Percentiles rank a stretch among this genome's conserved stretches.
Evolutionary conservation across 306 rosid genomes (phyloP).

Genomic region (Calophaca sinica): DNA sequence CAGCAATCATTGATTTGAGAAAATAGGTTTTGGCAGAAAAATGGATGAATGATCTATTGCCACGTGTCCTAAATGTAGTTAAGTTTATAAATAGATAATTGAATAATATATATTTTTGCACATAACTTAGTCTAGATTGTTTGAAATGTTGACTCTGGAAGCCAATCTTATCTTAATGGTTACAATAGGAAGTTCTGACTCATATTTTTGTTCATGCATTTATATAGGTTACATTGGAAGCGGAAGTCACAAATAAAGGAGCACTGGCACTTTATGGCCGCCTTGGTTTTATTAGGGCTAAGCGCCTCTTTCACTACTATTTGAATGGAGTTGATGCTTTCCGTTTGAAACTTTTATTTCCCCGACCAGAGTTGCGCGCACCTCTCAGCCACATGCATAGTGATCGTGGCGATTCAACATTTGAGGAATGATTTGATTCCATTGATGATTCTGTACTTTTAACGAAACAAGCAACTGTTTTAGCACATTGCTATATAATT

Average conservation of each 20-base stretch:
- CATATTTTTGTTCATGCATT: slow-evolving; percentile 16
- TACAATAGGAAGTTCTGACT: neutral
- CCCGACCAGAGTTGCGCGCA: slow-evolving; percentile 58
- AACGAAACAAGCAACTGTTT: slow-evolving; percentile 7
- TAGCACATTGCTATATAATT: slow-evolving; percentile 18
- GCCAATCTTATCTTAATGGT: slow-evolving; percentile 28
- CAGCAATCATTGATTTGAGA: too few relatives aligned
- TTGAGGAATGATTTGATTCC: slow-evolving; percentile 43
- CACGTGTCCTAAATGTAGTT: too few relatives aligned
- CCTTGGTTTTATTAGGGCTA: slow-evolving; percentile 92
- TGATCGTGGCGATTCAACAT: slow-evolving; percentile 37
- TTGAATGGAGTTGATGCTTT: slow-evolving; percentile 99
- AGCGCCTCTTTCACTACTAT: slow-evolving; percentile 91
- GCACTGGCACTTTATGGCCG: slow-evolving; percentile 94
- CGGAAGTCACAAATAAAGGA: slow-evolving; percentile 97
- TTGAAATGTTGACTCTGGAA: neutral
- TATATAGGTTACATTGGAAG: slow-evolving; percentile 85
- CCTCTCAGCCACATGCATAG: slow-evolving; percentile 42
- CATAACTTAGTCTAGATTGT: neutral
- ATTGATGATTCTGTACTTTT: slow-evolving; percentile 13
- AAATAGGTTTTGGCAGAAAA: too few relatives aligned
- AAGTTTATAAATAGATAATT: neutral
- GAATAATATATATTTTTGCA: neutral
- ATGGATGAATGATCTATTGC: too few relatives aligned
- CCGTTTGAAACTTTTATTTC: slow-evolving; percentile 86